Evolutionary conservation across 2,329 filamentous ascomycete genomes (phyloP), one percentile per base, ranked within the genome.

Genomic region (Ceratocystis variospora): DNA sequence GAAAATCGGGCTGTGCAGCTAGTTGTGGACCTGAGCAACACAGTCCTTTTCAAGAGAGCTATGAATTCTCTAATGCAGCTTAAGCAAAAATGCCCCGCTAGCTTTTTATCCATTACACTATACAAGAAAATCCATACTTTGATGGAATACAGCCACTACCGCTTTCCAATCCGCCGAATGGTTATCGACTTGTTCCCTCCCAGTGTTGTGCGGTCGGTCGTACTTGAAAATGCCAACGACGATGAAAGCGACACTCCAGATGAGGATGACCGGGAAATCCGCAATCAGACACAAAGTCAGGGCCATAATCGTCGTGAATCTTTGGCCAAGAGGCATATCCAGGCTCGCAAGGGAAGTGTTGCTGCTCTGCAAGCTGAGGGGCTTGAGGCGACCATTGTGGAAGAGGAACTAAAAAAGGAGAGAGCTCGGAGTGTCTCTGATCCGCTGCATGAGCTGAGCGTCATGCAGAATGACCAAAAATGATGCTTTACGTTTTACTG

Each of bases 111-210:
- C 71, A 83, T 87, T 4, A 80, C 81, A 4, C 82, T 99, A 53
- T 97, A 97, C 78, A 86, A 87, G 70, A 89, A 91, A 72, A 86
- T 94, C 61, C 86, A 99, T 79, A 83, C 84, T 7, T 80, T 97
- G 62, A 81, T 99, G 68, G 91, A 96, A 75, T 86, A 85, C 70
- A 93, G 96, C 71, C 90, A 95, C 73, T 97, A 94, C 75, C 84
- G 91, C 25, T 81, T 99, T 1, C 87, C 87, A 0, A 88, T 95
- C 33, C 87, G 93, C 69, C 87, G 93, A 59, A 92, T 96, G 76
- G 88, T 96, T 45, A 86, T 97, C 68, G 94, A 97, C 73, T 77
- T 99, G 25, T 99, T 99, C 72, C 93, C 97, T 72, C 94, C 93
- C 76, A 87, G 84, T 68, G 89, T 97, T 55, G 81, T 97, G 76